Conservation (phyloP, 169 alveolate genomes). For the Cytauxzoon felis region DNA sequence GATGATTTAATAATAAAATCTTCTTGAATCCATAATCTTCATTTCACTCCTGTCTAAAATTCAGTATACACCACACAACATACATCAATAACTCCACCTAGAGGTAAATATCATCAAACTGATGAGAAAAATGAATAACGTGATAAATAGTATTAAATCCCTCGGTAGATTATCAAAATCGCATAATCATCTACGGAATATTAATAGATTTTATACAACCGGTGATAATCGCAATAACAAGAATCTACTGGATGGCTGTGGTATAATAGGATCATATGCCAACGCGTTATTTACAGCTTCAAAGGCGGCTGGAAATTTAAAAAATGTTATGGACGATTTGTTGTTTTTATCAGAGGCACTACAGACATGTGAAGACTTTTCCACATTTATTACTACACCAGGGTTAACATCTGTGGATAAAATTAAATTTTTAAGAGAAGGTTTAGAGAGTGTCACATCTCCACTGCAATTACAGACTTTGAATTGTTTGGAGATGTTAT, state of each 20-base stretch:
- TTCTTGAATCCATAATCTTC: too few relatives aligned
- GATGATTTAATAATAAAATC: too few relatives aligned
- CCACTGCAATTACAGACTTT: conserved; percentile 45
- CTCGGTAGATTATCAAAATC: too few relatives aligned
- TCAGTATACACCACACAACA: too few relatives aligned
- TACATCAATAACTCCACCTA: too few relatives aligned
- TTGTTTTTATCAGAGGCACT: conserved; percentile 16
- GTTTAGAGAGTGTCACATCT: conserved; percentile 27
- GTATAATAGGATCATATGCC: conserved; percentile 63
- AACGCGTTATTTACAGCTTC: conserved; percentile 57
- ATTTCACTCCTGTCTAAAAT: too few relatives aligned
- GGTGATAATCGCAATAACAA: not conserved
- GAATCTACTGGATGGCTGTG: conserved; percentile 43
- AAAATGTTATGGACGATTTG: conserved; percentile 48
- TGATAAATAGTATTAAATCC: not conserved
- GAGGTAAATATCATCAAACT: too few relatives aligned
- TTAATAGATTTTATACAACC: not conserved
- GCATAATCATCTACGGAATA: too few relatives aligned
- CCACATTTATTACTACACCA: conserved; percentile 33
- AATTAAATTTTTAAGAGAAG: conserved; percentile 44
- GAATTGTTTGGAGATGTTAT: conserved; percentile 42
- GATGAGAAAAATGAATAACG: not conserved
- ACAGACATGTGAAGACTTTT: conserved; percentile 30
- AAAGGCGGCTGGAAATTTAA: conserved; percentile 30
- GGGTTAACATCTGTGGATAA: conserved; percentile 39